phyloP scores from a whole-genome alignment of 345 rosid genomes.

The Camelina sativa region DNA sequence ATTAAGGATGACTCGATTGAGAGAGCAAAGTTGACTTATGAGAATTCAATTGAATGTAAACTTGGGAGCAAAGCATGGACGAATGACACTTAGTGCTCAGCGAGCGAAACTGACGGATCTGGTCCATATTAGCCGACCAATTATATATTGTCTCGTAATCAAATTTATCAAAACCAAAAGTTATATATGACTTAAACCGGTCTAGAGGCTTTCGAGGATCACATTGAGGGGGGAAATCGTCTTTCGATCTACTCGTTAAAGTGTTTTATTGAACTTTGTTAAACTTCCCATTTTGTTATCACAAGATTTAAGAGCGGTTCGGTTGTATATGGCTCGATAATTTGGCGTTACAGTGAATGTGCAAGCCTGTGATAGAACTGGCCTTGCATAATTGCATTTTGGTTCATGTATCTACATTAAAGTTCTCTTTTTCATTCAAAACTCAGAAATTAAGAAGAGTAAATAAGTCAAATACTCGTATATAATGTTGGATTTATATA shows the following conservation, averaged over 20 bases:
- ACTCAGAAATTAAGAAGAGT: no score
- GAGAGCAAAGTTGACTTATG: conserved; percentile 36
- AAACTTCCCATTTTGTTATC: not conserved
- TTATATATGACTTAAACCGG: conserved; percentile 5
- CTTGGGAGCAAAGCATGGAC: conserved; percentile 42
- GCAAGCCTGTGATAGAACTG: not conserved
- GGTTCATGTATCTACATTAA: not conserved
- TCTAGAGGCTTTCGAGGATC: not conserved
- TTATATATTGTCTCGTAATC: conserved; percentile 3
- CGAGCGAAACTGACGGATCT: conserved; percentile 39
- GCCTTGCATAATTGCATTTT: not conserved
- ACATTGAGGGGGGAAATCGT: not conserved
- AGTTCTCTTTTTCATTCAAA: not conserved
- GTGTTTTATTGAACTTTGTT: not conserved
- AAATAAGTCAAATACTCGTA: no score
- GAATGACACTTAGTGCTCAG: conserved; percentile 12
- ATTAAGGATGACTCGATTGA: conserved; percentile 3
- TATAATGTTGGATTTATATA: no score
- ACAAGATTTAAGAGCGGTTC: not conserved
- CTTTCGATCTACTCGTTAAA: not conserved
- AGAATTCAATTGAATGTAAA: conserved; percentile 15
- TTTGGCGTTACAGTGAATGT: not conserved
- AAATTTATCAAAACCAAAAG: not conserved
- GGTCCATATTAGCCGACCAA: conserved; percentile 36
- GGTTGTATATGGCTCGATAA: not conserved